phyloP scores from a whole-genome alignment of 257 asterid genomes.

The Ballota nigra region DNA sequence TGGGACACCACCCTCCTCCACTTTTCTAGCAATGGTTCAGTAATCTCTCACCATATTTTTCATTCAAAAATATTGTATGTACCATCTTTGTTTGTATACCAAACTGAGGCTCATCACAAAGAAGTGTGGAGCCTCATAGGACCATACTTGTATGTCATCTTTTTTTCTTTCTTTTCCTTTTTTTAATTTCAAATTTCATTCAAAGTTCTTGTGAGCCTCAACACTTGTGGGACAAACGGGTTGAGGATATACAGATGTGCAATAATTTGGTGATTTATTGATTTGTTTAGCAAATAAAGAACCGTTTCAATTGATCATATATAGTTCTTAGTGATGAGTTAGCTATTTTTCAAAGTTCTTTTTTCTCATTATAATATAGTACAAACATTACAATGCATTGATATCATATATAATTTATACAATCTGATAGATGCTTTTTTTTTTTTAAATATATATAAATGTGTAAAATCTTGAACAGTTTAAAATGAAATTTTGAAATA shows the following conservation, averaged over 20 bases:
- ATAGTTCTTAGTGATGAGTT: too few species aligned
- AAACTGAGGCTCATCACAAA: neutral
- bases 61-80: neutral
- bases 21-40: conserved; percentile 40
- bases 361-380: too few species aligned
- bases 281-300: conserved; percentile 30
- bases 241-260: conserved; percentile 29
- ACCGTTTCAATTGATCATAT: neutral
- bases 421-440: too few species aligned
- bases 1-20: conserved; percentile 19
- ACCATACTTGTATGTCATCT: neutral
- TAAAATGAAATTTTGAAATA: too few species aligned
- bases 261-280: conserved; percentile 28
- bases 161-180: neutral
- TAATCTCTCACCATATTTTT: neutral
- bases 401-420: too few species aligned
- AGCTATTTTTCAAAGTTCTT: too few species aligned
- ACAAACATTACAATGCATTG: too few species aligned
- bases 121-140: neutral
- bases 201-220: conserved; percentile 19
- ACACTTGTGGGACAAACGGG: conserved; percentile 19
- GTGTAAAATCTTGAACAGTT: too few species aligned
- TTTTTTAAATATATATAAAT: too few species aligned
- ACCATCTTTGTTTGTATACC: conserved; percentile 14
- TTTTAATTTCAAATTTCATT: conserved; percentile 8